Percentiles rank a stretch among this genome's conserved stretches.
Evolutionary conservation across 352 stramenopile genomes (phyloP).

Genomic region (Pythium insidiosum): DNA sequence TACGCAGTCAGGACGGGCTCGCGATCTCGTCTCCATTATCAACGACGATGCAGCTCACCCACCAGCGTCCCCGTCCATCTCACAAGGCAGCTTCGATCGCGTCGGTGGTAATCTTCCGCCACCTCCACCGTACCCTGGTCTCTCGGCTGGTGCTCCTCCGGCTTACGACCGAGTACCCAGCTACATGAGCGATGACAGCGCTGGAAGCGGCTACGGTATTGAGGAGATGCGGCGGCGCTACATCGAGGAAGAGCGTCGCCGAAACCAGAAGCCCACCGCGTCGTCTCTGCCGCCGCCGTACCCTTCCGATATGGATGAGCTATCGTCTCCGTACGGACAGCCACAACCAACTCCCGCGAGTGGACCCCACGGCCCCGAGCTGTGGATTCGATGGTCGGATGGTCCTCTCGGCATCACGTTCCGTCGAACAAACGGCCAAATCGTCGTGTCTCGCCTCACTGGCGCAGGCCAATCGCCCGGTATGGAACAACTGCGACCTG

Average conservation of each 20-base stretch:
- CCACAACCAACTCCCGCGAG: slow-evolving; percentile 3
- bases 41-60: not conserved
- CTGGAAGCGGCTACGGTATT: not conserved
- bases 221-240: slow-evolving; percentile 62
- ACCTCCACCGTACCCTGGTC: not conserved
- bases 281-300: slow-evolving; percentile 20
- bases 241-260: slow-evolving; percentile 51
- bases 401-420: slow-evolving; percentile 75
- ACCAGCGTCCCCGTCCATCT: not conserved
- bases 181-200: not conserved
- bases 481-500: slow-evolving; percentile 50
- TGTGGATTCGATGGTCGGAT: slow-evolving; percentile 68
- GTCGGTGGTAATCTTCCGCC: not conserved
- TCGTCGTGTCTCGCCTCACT: slow-evolving; percentile 70
- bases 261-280: slow-evolving; percentile 25
- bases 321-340: slow-evolving; percentile 4
- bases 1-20: slow-evolving; percentile 27
- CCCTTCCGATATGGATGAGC: slow-evolving; percentile 56
- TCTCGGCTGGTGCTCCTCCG: no score
- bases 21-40: slow-evolving; percentile 8
- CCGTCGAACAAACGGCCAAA: slow-evolving; percentile 66
- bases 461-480: slow-evolving; percentile 57
- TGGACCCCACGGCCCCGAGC: slow-evolving; percentile 41
- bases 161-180: no score
- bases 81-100: no score